Evolutionary conservation across 2,329 filamentous ascomycete genomes (phyloP), one percentile per base, ranked within the genome.

Genomic region (Helotiales sp.): DNA sequence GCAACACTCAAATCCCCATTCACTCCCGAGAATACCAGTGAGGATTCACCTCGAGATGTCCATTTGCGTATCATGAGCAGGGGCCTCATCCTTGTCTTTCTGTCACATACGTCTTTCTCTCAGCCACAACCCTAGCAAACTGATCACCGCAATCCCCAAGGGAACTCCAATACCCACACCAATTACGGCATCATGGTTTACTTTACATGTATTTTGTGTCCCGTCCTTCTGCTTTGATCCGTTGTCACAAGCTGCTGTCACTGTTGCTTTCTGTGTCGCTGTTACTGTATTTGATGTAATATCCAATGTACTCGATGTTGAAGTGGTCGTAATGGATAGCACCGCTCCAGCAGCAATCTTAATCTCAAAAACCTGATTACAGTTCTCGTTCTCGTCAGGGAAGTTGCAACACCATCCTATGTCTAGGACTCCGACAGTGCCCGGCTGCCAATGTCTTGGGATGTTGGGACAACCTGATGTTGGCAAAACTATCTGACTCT

Each of bases 341-440:
- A 55, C 47, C 17, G 36, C 33, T 15, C 54, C 46, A 51, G 47
- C 47, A 12, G 29, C 17, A 13, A 55, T 27, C 2, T 31, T 30
- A 7, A 51, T 34, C 7, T 34, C n/a, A 7, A 13, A 9, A 19
- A 34, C 36, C 12, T 51, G 54, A 19, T 25, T 25, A 44, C 54
- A 55, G 10, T 33, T 42, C 12, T 47, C 54, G 22, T 42, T 55
- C 10, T n/a, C 24, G 2, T 44, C 3, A 2, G 54, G 54, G 22
- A 55, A 55, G 13, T 48, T 47, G 40, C 54, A 55, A 22, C 54
- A 51, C 54, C 54, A 55, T 22, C 33, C 46, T 15, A 55, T 34
- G 4, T 50, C 27, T 15, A 12, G 12, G 12, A 50, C 27, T 12
- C 42, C 33, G 7, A 34, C 38, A 24, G 27, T 22, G 9, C 15